Base-by-base conservation (phyloP, 2,329 filamentous ascomycete species). In the Ascochyta rabiei region DNA sequence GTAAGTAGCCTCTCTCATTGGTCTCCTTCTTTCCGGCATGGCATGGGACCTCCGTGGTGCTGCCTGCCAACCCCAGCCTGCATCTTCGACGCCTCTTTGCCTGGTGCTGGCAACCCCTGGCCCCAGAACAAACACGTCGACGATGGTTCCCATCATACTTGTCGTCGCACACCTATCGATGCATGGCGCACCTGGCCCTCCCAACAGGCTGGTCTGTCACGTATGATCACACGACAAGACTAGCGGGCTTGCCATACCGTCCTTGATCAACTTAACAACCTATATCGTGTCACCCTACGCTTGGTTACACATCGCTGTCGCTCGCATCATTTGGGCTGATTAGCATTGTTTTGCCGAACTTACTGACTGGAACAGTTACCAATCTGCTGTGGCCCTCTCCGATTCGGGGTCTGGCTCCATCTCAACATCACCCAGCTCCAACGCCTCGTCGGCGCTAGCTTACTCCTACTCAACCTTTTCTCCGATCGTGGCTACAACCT, bases 341-440 rank as follows among this genome's bases (percentile, higher is more conserved):
- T 62, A 66, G 45, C 59, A 62, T 57, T 66, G 61, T 68, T 67
- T 70, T 62, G 59, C 63, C 66, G 59, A 56, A 43, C 61, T 69
- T 56, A 69, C 72, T 76, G 67, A 75, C 68, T 67, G 48, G 51
- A 63, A 66, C 74, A 84, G 82, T 70, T 85, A 82, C 71, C 77
- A 80, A 58, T 66, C 78, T 59, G 76, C 76, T 56, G 73, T 79
- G 67, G 77, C 79, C 62, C 78, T 83, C 64, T 79, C 83, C 56
- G 82, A 85, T 74, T 82, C 83, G 57, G 82, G 80, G 52, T 81
- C 79, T 52, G 82, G 82, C 67, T 84, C 80, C 61, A 79, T 78
- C 65, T 81, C 80, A 60, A 79, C 79, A 63, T 81, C 79, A 64
- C 79, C 80, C 55, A 79, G 78, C 62, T 82, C 81, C 60, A 79